A percentile compares a stretch with the other conserved stretches of the same genome.
phyloP scores from a whole-genome alignment of 805 yeast genomes.

The Teunomyces funiuensis region DNA sequence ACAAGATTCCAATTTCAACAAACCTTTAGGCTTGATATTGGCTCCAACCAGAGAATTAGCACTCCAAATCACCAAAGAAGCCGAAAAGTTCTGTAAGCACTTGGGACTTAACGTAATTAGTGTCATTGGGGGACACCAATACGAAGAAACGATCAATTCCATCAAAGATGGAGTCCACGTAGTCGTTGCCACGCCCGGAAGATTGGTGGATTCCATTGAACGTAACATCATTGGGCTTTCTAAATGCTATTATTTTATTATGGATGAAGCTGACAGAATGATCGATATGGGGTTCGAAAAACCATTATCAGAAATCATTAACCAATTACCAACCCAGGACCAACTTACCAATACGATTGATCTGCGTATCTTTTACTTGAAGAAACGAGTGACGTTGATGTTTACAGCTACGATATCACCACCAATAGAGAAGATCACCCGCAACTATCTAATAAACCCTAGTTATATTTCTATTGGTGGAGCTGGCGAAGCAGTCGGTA shows the following conservation, averaged over 20 bases:
- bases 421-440: conserved; percentile 64
- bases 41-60: conserved; percentile 97
- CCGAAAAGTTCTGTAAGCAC: conserved; percentile 47
- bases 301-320: conserved; percentile 63
- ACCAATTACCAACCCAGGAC: conserved; percentile 47
- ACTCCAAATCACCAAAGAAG: conserved; percentile 74
- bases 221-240: conserved; percentile 59
- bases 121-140: conserved; percentile 87
- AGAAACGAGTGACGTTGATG: conserved; percentile 71
- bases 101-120: conserved; percentile 53
- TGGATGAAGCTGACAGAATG: conserved; percentile 97
- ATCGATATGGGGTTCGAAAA: conserved; percentile 91
- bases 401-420: conserved; percentile 92
- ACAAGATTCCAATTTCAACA: conserved; percentile 48
- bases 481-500: conserved; percentile 62
- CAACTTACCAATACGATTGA: conserved; percentile 25
- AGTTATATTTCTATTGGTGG: conserved; percentile 67
- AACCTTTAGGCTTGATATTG: conserved; percentile 75
- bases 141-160: conserved; percentile 66
- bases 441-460: conserved; percentile 61
- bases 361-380: conserved; percentile 35
- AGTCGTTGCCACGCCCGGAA: conserved; percentile 92
- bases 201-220: conserved; percentile 78
- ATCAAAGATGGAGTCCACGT: conserved; percentile 69
- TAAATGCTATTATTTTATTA: conserved; percentile 64